These are phyloP conservation scores for Pichia membranifaciens DNA, from an alignment of 805 yeast species.

Conservation along the genomic window DNA sequence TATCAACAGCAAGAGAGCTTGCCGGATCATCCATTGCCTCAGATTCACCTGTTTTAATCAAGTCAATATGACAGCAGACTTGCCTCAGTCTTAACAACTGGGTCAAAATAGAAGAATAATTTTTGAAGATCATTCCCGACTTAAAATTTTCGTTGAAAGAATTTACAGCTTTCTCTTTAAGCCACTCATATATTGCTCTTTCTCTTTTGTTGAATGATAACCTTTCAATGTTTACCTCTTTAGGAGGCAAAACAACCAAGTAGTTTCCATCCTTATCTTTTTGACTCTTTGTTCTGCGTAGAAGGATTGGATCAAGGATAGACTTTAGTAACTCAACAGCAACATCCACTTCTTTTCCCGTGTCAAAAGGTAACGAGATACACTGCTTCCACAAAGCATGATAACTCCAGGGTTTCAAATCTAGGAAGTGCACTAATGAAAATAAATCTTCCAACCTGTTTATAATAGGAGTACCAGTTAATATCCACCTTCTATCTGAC, in stretches of 20 bases:
- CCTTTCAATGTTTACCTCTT: constrained; percentile 63
- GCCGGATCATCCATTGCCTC: constrained; percentile 21
- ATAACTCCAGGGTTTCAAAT: constrained; percentile 86
- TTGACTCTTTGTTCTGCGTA: constrained; percentile 85
- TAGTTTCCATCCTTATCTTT: constrained; percentile 66
- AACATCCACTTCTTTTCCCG: constrained; percentile 54
- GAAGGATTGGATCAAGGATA: constrained; percentile 72
- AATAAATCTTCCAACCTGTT: constrained; percentile 83
- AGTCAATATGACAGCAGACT: constrained; percentile 75
- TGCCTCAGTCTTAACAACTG: constrained; percentile 82
- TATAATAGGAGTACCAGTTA: constrained; percentile 92
- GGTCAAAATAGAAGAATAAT: constrained; percentile 73
- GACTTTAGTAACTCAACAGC: constrained; percentile 84
- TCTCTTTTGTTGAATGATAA: constrained; percentile 65
- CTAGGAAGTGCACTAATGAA: constrained; percentile 66
- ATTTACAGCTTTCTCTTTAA: constrained; percentile 59
- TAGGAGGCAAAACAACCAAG: constrained; percentile 70
- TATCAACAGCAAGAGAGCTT: not conserved
- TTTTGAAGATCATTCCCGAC: constrained; percentile 62
- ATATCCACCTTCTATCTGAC: constrained; percentile 69
- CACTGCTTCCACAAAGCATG: constrained; percentile 84
- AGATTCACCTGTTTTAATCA: constrained; percentile 42
- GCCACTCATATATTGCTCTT: constrained; percentile 56
- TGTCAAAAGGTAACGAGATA: constrained; percentile 74
- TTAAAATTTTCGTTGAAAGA: constrained; percentile 55